Base-by-base conservation (phyloP, 1,284 basidiomycete genomes). In the Papiliotrema fonsecae region DNA sequence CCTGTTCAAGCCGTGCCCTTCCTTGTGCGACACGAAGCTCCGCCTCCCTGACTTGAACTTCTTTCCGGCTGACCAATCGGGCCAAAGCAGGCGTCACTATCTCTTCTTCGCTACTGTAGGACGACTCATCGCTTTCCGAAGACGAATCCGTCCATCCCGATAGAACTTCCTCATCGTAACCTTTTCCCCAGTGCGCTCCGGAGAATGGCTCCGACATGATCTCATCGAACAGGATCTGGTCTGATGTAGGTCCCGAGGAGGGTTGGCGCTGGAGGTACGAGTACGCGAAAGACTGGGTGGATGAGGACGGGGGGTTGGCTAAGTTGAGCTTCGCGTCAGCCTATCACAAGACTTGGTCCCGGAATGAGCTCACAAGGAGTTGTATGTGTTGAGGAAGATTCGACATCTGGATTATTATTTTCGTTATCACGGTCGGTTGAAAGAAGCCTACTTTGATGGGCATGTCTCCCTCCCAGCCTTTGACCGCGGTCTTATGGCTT, bases 371-470 rank as follows among this genome's bases (percentile, higher is more conserved):
- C 25, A 69, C 66, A 6, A 71, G 52, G 1, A 71, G 45, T 25
- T 67, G 65, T 1, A 71, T 52, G 50, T 71, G 64, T 36, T 65
- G 62, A 11, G 69, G 61, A 2, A 71, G 35, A 46, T 68, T 67
- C 5, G 54, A 47, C 50, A 56, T 54, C 59, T 58, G 34, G 4
- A 9, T 2, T 31, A 9, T 10, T 9, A 10, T 16, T 16, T 16
- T 9, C 30, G 16, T 9, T 31, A 10, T 31, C 9, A 16, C 30
- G 30, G 10, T 31, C 16, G 10, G 30, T 16, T 31, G 9, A 10
- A 16, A 16, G 10, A 10, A 16, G 14, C 34, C 14, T 19, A 35
- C 34, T 35, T 5, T 35, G 6, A 35, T 5, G 6, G 34, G 34
- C 34, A 35, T 35, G 34, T 35, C 34, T 4, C 34, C 34, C 19